phyloP scores from a whole-genome alignment of 169 alveolate genomes.

The Plasmodium relictum region DNA sequence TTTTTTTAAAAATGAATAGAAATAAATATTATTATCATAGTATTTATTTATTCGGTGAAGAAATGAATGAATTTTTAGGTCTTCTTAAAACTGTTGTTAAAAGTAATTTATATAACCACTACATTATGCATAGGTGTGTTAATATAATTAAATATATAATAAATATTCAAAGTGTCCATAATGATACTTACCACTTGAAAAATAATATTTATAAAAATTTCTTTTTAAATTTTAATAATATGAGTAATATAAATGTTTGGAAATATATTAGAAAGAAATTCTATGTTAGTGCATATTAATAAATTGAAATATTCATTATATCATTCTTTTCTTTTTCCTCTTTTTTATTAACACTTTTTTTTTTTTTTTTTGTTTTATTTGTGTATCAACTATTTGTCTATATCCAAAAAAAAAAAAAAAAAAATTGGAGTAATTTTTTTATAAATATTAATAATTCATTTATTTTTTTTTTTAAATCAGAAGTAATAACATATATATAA shows the following conservation, averaged over 20 bases:
- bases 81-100: not conserved
- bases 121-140: constrained; percentile 16
- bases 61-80: constrained; percentile 22
- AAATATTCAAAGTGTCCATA: constrained; percentile 18
- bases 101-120: constrained; percentile 15
- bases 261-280: constrained; percentile 9
- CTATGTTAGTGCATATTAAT: not conserved
- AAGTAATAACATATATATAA: too few relatives aligned
- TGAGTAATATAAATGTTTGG: constrained; percentile 48
- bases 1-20: constrained; percentile 19
- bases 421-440: too few relatives aligned
- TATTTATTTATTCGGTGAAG: constrained; percentile 31
- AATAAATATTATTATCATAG: constrained; percentile 29
- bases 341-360: not conserved
- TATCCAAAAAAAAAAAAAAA: too few relatives aligned
- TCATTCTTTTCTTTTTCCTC: not conserved
- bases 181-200: not conserved
- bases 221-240: constrained; percentile 11
- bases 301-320: not conserved
- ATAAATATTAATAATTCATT: too few relatives aligned
- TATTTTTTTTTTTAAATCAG: too few relatives aligned
- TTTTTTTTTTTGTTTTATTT: too few relatives aligned
- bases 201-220: constrained; percentile 6
- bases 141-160: constrained; percentile 37
- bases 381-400: too few relatives aligned